Conservation (phyloP, 371 early-diverging fungal species). For the Mortierella sp. region DNA sequence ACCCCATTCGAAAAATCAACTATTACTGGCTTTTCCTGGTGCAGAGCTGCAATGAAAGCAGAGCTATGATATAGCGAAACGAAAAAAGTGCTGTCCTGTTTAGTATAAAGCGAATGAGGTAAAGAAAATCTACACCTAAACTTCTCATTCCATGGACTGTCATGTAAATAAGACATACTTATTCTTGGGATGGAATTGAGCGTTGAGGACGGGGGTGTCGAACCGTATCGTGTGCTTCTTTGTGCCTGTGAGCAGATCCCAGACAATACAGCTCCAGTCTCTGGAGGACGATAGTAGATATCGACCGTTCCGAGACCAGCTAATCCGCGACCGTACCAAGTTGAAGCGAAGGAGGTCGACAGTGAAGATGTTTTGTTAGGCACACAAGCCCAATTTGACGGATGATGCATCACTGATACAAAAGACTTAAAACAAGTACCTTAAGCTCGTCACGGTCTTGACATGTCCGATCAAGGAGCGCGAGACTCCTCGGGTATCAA, state of each 20-base stretch:
- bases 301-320: conserved; percentile 79
- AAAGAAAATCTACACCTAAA: too few relatives aligned
- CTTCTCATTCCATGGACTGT: too few relatives aligned
- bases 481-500: conserved; percentile 82
- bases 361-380: neutral
- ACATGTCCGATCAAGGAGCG: conserved; percentile 81
- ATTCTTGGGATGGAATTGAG: conserved; percentile 78
- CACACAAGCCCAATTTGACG: too few relatives aligned
- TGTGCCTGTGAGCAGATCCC: conserved; percentile 79
- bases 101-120: too few relatives aligned
- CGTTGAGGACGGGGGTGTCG: conserved; percentile 70
- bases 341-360: neutral
- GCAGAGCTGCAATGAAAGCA: conserved; percentile 66
- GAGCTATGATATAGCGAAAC: conserved; percentile 47
- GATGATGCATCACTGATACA: too few relatives aligned
- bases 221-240: conserved; percentile 71
- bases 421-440: conserved; percentile 59
- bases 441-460: conserved; percentile 76
- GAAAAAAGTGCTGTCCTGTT: neutral
- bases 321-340: conserved; percentile 19
- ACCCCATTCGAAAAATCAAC: conserved; percentile 61
- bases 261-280: conserved; percentile 89
- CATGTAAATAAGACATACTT: too few relatives aligned
- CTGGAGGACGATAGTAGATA: conserved; percentile 76
- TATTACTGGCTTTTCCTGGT: conserved; percentile 63